Evolutionary conservation across 1,284 basidiomycete species (phyloP).

Genomic region (Cutaneotrichosporon dermatis): DNA sequence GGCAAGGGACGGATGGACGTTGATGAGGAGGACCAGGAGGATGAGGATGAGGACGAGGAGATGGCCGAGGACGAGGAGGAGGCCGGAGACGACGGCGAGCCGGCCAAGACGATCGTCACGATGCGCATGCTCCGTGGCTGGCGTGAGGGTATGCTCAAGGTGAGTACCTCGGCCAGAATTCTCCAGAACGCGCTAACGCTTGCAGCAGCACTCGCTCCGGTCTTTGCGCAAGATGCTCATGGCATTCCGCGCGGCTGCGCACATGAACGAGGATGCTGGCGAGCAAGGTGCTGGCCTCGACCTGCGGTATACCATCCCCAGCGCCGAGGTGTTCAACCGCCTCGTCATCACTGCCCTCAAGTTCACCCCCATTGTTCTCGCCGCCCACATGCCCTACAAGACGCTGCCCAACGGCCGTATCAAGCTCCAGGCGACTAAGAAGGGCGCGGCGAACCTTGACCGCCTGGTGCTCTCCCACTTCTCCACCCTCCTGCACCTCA

Average conservation of each 20-base stretch:
- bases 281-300: slow-evolving; percentile 47
- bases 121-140: slow-evolving; percentile 70
- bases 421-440: slow-evolving; percentile 44
- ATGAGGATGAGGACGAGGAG: slow-evolving; percentile 39
- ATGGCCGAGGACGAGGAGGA: slow-evolving; percentile 45
- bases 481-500: slow-evolving; percentile 72
- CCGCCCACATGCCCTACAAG: slow-evolving; percentile 84
- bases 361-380: slow-evolving; percentile 85
- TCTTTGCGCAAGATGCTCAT: slow-evolving; percentile 78
- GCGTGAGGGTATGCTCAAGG: slow-evolving; percentile 88
- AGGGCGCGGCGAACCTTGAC: slow-evolving; percentile 67
- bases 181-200: background rate
- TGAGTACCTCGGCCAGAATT: slow-evolving; percentile 35
- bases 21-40: slow-evolving; percentile 47
- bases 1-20: slow-evolving; percentile 45
- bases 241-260: slow-evolving; percentile 81
- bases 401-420: slow-evolving; percentile 74
- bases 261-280: slow-evolving; percentile 73
- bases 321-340: slow-evolving; percentile 82
- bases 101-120: slow-evolving; percentile 57
- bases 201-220: slow-evolving; percentile 75
- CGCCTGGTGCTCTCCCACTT: slow-evolving; percentile 87
- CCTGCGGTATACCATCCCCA: slow-evolving; percentile 76
- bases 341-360: slow-evolving; percentile 79
- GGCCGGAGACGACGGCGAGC: slow-evolving; percentile 42